phyloP scores from a whole-genome alignment of 345 rosid species.

The Orychophragmus violaceus region DNA sequence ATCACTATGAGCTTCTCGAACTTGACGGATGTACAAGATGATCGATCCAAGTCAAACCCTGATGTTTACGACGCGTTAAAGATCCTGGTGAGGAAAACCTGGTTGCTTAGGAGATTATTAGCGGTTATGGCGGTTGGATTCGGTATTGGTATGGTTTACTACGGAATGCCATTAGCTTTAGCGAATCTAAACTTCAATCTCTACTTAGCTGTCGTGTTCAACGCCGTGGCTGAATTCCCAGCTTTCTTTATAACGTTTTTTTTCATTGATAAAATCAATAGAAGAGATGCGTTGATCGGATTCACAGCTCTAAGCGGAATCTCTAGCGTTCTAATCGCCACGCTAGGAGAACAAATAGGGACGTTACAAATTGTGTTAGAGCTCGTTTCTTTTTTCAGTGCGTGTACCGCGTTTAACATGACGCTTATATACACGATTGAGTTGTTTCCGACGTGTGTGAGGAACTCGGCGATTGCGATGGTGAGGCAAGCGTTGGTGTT shows the following conservation, averaged over 20 bases:
- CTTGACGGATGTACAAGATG: slow-evolving; percentile 23
- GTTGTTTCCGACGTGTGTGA: slow-evolving; percentile 52
- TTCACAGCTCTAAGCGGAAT: slow-evolving; percentile 42
- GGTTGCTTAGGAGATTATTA: slow-evolving; percentile 42
- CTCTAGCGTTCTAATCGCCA: slow-evolving; percentile 31
- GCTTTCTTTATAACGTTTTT: slow-evolving; percentile 40
- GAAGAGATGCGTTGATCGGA: slow-evolving; percentile 35
- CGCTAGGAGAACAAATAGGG: slow-evolving; percentile 4
- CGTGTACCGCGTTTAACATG: slow-evolving; percentile 40
- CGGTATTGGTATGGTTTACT: slow-evolving; percentile 58
- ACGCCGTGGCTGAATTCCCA: slow-evolving; percentile 62
- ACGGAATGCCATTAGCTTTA: slow-evolving; percentile 63
- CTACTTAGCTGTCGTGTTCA: slow-evolving; percentile 50
- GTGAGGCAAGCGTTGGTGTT: slow-evolving; percentile 51
- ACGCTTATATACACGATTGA: slow-evolving; percentile 44
- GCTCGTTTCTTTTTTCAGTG: slow-evolving; percentile 48
- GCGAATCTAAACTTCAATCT: slow-evolving; percentile 46
- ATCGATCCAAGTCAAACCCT: slow-evolving; percentile 19
- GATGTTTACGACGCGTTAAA: slow-evolving; percentile 43
- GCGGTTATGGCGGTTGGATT: slow-evolving; percentile 37
- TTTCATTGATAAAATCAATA: slow-evolving; percentile 36
- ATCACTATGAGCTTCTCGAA: slow-evolving; percentile 34
- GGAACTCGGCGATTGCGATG: slow-evolving; percentile 60
- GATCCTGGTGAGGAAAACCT: slow-evolving; percentile 36
- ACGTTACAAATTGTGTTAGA: slow-evolving; percentile 47